phyloP scores from a whole-genome alignment of 139 green algal species.

The Zygnema circumcarinatum region DNA sequence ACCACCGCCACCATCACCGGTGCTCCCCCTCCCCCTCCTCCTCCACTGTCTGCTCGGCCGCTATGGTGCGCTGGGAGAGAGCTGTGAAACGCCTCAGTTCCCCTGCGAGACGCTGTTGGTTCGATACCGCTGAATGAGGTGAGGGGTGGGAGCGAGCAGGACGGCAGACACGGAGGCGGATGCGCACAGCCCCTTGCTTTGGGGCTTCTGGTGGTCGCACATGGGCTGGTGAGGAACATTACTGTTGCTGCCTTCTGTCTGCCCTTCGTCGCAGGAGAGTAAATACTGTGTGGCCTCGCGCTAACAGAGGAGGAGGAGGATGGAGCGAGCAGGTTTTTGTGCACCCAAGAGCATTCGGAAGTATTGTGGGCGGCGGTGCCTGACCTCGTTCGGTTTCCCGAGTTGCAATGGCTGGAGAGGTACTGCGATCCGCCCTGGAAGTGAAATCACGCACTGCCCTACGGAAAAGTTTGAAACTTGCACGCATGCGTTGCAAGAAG shows the following conservation, averaged over 20 bases:
- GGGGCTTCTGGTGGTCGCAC: slow-evolving; percentile 59
- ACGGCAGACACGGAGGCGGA: slow-evolving; percentile 52
- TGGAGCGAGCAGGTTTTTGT: slow-evolving; percentile 56
- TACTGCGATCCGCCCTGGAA: no score
- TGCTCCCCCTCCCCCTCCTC: no score
- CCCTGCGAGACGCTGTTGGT: no score
- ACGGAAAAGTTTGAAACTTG: no score
- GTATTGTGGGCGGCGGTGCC: slow-evolving; percentile 35
- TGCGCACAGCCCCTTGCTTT: slow-evolving; percentile 49
- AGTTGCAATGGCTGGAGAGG: slow-evolving; percentile 48
- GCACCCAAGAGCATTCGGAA: neutral
- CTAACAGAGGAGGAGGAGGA: neutral
- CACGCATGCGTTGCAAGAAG: no score
- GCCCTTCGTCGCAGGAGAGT: neutral
- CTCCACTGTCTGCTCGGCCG: neutral
- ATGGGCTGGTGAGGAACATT: slow-evolving; percentile 59
- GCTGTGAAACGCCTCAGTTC: no score
- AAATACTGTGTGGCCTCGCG: neutral
- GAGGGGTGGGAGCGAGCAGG: slow-evolving; percentile 13
- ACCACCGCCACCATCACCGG: slow-evolving; percentile 61
- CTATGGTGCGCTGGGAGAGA: no score
- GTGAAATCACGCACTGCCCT: no score
- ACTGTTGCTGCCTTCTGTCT: neutral
- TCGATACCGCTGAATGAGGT: no score
- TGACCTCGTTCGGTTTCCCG: slow-evolving; percentile 27